Evolutionary conservation across 1,284 basidiomycete species (phyloP).

Genomic region (Fomes fomentarius): DNA sequence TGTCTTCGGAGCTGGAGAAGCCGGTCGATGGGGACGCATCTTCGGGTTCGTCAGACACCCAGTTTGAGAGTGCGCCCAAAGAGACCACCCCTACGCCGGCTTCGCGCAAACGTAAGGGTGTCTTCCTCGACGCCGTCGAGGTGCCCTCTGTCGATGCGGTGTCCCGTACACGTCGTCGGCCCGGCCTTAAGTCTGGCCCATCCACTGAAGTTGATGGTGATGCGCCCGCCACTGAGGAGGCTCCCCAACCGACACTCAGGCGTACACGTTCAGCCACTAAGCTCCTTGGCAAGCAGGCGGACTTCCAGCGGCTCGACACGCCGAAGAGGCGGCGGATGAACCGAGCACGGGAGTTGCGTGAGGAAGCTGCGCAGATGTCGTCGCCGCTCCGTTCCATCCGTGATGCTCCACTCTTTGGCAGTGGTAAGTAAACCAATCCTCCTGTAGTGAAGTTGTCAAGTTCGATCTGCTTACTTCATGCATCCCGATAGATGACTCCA

Average conservation of each 20-base stretch:
- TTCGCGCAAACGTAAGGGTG: constrained; percentile 48
- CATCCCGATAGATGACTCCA: constrained; percentile 44
- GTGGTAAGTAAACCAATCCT: constrained; percentile 45
- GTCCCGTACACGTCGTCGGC: constrained; percentile 7
- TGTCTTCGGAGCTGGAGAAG: neutral
- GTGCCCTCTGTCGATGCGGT: constrained; percentile 38
- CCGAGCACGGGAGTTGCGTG: constrained; percentile 17
- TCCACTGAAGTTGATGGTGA: neutral
- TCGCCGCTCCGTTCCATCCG: constrained; percentile 37
- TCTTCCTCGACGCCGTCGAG: constrained; percentile 58
- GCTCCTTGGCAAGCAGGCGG: constrained; percentile 17
- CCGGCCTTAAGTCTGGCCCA: neutral
- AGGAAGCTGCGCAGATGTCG: constrained; percentile 25
- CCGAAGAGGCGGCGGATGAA: constrained; percentile 25
- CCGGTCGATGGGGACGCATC: neutral
- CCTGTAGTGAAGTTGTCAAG: neutral
- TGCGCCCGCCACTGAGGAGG: neutral
- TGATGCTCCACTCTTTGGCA: constrained; percentile 41
- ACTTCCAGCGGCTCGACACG: constrained; percentile 20
- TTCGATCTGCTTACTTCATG: neutral
- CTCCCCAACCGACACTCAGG: constrained; percentile 12
- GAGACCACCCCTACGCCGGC: constrained; percentile 13
- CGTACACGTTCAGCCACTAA: constrained; percentile 30
- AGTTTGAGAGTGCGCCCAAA: neutral
- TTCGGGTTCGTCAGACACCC: constrained; percentile 4